phyloP scores from a whole-genome alignment of 176 grass and related monocot genomes.

The Zea luxurians region DNA sequence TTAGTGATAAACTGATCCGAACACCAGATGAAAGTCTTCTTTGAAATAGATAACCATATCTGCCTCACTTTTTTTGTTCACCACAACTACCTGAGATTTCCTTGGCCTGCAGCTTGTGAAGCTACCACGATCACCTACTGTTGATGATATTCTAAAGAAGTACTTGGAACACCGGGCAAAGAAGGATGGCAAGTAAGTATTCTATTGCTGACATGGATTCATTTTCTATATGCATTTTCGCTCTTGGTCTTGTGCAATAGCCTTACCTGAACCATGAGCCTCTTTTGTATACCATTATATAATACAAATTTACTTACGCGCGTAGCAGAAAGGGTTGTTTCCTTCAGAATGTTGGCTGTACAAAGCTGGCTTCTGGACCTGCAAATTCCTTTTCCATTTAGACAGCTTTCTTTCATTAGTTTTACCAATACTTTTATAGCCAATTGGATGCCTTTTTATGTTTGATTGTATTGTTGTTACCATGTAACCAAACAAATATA shows the following conservation, averaged over 20 bases:
- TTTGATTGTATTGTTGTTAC: not conserved
- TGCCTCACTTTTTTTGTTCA: constrained; percentile 10
- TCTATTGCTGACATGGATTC: constrained; percentile 31
- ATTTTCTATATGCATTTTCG: constrained; percentile 4
- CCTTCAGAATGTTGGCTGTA: constrained; percentile 7
- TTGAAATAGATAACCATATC: not conserved
- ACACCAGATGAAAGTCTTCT: not conserved
- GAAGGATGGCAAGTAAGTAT: constrained; percentile 91
- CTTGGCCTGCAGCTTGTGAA: constrained; percentile 81
- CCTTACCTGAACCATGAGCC: not conserved
- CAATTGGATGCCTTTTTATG: not conserved
- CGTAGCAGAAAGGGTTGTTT: not conserved
- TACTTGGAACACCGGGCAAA: constrained; percentile 83
- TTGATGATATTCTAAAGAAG: constrained; percentile 88
- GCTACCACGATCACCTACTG: constrained; percentile 82
- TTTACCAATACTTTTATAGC: constrained; percentile 20
- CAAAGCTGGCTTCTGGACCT: not conserved
- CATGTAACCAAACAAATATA: not conserved
- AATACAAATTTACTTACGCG: not conserved
- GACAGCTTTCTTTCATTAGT: not conserved
- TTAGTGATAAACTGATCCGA: not conserved
- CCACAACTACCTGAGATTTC: constrained; percentile 23
- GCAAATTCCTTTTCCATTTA: constrained; percentile 20
- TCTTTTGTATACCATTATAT: not conserved
- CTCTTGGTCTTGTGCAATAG: not conserved